Base-by-base conservation (phyloP, 164 flowering plant genomes). In the Magnolia changhungtana region DNA sequence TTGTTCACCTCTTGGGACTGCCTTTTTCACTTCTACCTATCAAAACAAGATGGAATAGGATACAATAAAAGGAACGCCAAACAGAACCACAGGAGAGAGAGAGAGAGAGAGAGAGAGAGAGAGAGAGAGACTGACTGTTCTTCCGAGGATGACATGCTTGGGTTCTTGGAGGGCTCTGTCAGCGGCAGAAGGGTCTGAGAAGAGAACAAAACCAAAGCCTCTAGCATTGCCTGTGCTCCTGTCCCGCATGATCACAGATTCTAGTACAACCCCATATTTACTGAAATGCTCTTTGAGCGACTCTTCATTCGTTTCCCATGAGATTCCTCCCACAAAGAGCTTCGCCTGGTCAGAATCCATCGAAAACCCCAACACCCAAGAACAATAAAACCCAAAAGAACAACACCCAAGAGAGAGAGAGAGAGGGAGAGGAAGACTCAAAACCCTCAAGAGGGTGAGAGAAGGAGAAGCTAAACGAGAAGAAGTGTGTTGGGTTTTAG, bases 1-100 rank as follows among this genome's bases (percentile, higher is more conserved):
- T n/a, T 83, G 91, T 67, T 88, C 91, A 78, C 84, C 78, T 77
- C 88, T 89, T 37, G 90, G 91, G 49, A 89, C 80, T 8, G 97
- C 92, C 72, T 79, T 90, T 79, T 88, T 89, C 81, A 90, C 91
- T 66, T 92, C 94, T n/a, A 90, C 94, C 96, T 91, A 83, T 79
- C 31, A 77, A 79, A 69, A 31, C 76, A 76, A 19, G 27, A 70
- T 50, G 18, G 75, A 24, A 49, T 0, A 74, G 24, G 61, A 73
- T 8, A 51, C 50, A 50, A 67, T 21, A 51, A 27, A 64, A 20
- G 18, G 21, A 65, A 16, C n/a, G 2, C 11, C 9, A 66, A 66
- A 24, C 13, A 24, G 23, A 37, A 29, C 7, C 11, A 67, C 24
- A 3, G 14, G 67, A 64, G 67, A 64, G 67, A 21, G 67, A 64